phyloP scores from a whole-genome alignment of 1,139 yeast genomes.

The Hanseniaspora uvarum region DNA sequence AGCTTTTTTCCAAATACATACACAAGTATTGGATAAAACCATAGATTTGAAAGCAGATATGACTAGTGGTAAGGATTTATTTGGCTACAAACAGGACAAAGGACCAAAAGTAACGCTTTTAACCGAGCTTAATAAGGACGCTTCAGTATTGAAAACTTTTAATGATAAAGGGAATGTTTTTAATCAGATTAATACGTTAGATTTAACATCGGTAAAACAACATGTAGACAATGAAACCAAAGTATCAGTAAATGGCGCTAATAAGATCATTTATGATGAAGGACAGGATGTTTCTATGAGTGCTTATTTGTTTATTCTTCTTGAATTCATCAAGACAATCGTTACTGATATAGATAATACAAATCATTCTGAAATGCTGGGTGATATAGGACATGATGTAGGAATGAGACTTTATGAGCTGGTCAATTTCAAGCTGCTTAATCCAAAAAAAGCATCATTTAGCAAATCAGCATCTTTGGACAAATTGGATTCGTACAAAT shows the following conservation, averaged over 20 bases:
- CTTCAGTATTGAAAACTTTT: background rate
- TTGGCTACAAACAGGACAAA: conserved; percentile 2
- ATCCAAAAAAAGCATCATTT: conserved; percentile 18
- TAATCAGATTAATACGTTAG: background rate
- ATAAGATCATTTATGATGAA: background rate
- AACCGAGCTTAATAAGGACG: conserved; percentile 10
- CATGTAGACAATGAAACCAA: background rate
- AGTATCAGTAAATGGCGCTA: background rate
- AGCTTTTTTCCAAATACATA: background rate
- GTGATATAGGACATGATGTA: conserved; percentile 63
- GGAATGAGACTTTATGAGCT: conserved; percentile 54
- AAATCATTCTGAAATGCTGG: conserved; percentile 61
- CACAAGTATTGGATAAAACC: background rate
- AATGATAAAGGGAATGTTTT: background rate
- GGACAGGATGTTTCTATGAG: conserved; percentile 29
- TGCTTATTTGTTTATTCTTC: conserved; percentile 28
- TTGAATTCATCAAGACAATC: conserved; percentile 27
- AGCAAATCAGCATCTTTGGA: background rate
- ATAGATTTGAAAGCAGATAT: too few relatives aligned
- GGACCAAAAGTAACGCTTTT: conserved; percentile 1
- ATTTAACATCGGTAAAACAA: background rate
- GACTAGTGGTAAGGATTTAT: background rate
- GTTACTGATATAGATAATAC: conserved; percentile 22
- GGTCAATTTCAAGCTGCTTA: conserved; percentile 43
- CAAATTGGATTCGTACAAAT: background rate